Conservation (phyloP, 305 asterid species). For the Rubia peregrina region DNA sequence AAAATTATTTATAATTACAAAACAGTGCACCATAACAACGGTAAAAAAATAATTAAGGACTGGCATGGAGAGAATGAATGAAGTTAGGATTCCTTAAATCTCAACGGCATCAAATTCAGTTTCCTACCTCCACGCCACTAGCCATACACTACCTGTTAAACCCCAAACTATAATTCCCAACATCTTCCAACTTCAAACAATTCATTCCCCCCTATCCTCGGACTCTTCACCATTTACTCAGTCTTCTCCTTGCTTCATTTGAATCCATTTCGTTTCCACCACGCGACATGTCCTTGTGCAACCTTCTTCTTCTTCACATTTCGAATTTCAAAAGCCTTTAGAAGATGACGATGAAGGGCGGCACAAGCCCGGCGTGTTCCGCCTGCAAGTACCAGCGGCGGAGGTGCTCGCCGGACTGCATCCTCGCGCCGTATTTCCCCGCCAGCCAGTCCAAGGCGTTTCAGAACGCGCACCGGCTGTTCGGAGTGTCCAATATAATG, state of each 20-base stretch:
- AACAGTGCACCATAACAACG: too few relatives aligned
- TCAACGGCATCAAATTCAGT: constrained; percentile 6
- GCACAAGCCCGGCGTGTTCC: constrained; percentile 54
- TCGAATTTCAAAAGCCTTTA: not conserved
- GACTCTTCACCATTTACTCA: constrained; percentile 12
- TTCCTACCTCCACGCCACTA: constrained; percentile 3
- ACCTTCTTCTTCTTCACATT: not conserved
- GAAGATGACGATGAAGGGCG: constrained; percentile 40
- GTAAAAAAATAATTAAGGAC: too few relatives aligned
- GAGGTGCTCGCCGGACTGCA: constrained; percentile 42
- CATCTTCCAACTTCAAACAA: constrained; percentile 8
- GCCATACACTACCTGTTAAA: not conserved
- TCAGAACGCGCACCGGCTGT: constrained; percentile 49
- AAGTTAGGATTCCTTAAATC: constrained; percentile 14
- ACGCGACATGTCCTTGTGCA: not conserved
- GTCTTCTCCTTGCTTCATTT: constrained; percentile 2
- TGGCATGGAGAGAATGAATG: not conserved
- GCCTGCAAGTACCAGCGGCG: constrained; percentile 67
- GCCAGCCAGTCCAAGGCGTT: constrained; percentile 40
- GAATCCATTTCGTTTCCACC: not conserved
- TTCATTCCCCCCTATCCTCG: constrained; percentile 15
- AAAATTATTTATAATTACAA: too few relatives aligned
- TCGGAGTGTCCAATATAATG: constrained; percentile 49
- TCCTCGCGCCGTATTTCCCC: constrained; percentile 62
- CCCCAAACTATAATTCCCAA: not conserved